Base-by-base conservation (phyloP, 2,329 filamentous ascomycete genomes). In the Teratosphaeria nubilosa region DNA sequence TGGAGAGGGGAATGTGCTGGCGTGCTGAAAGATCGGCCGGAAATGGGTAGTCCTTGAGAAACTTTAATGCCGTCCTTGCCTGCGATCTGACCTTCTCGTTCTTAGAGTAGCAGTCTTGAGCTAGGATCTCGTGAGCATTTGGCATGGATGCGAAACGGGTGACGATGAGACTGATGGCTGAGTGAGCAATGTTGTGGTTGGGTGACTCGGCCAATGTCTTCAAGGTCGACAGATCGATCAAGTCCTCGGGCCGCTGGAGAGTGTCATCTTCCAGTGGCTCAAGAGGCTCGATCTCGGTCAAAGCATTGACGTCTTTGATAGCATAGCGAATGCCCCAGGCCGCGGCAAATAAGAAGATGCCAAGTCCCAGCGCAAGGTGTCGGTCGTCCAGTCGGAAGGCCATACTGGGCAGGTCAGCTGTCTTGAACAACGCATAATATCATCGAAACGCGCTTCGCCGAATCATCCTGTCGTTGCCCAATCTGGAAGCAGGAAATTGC, bases 261-360 rank as follows among this genome's bases (percentile, higher is more conserved):
- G 24, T 9, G 22, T 34, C 14, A 22, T 53, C 41, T 24, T 37
- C 48, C 14, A 37, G 27, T 32, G 48, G 22, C 27, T 51, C 82
- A 69, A 86, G 86, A 37, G 84, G 84, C 53, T 66, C 62, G 67
- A 94, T 82, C 71, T 85, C 80, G 62, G 86, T 86, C 56, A 85
- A 78, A 65, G 84, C 78, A 63, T 84, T 80, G 64, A 86, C 82
- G 57, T 80, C 74, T 58, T 76, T 75, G 51, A 91, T 82, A 57
- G 82, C 77, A 41, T 78, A 71, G 62, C 80, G 78, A 71, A 89
- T 82, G 56, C 78, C 76, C 59, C 78, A 76, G 58, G 86, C 70
- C 60, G 86, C 75, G 64, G 80, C 72, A 65, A 84, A 81, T 48
- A 85, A 79, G 61, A 84, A 80, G 56, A 87, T 63, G 58, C 75